Percentiles rank a stretch among this genome's conserved stretches.
Conservation (phyloP, 192 early-diverging fungal genomes). For the Cetraspora pellucida region DNA sequence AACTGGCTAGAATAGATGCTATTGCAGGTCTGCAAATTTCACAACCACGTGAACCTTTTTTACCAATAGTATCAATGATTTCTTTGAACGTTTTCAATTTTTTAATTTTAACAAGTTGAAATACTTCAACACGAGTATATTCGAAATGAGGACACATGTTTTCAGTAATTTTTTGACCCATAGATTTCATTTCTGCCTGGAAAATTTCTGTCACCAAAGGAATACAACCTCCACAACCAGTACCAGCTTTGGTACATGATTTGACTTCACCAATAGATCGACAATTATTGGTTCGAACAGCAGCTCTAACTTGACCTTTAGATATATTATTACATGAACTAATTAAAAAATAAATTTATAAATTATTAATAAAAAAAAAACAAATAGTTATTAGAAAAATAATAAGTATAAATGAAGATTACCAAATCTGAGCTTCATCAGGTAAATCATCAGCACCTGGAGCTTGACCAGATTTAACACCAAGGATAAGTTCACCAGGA, state of each 20-base stretch:
- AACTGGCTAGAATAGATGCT: slow-evolving; percentile 63
- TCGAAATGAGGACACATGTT: slow-evolving; percentile 63
- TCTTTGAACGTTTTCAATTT: slow-evolving; percentile 55
- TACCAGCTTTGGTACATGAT: slow-evolving; percentile 61
- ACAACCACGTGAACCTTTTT: slow-evolving; percentile 48
- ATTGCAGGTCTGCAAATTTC: slow-evolving; percentile 68
- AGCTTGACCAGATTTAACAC: slow-evolving; percentile 40
- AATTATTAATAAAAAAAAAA: neutral
- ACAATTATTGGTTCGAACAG: slow-evolving; percentile 46
- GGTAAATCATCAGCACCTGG: slow-evolving; percentile 54
- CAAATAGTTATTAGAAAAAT: neutral
- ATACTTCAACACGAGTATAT: slow-evolving; percentile 61
- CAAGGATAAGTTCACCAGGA: slow-evolving; percentile 61
- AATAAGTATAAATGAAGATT: neutral
- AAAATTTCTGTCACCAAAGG: slow-evolving; percentile 62
- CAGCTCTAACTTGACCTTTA: slow-evolving; percentile 56
- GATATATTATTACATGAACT: slow-evolving; percentile 70
- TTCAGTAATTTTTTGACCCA: slow-evolving; percentile 55
- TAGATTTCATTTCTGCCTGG: slow-evolving; percentile 58
- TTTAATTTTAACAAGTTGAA: slow-evolving; percentile 62
- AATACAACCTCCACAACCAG: slow-evolving; percentile 67
- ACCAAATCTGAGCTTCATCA: slow-evolving; percentile 69
- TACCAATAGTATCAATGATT: slow-evolving; percentile 52
- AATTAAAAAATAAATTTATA: neutral
- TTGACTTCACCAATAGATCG: slow-evolving; percentile 58